Percentiles rank a stretch among this genome's conserved stretches.
These are phyloP conservation scores for Suhomyces sp. DNA, from an alignment of 805 yeast genomes.

Conservation along the genomic window DNA sequence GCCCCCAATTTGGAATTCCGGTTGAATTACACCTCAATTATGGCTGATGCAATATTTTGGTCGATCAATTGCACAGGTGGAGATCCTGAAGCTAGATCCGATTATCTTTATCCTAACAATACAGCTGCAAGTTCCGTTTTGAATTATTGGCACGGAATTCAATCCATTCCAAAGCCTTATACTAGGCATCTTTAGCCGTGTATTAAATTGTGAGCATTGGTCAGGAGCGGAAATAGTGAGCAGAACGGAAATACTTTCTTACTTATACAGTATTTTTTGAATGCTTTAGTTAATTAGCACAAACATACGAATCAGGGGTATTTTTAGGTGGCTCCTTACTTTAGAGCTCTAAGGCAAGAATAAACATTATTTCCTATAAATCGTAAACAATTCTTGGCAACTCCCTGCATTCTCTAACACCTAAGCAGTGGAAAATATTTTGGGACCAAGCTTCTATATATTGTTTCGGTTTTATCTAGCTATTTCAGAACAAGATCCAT, in stretches of 20 bases:
- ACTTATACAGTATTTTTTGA: not conserved
- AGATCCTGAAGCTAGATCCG: not conserved
- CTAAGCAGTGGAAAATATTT: not conserved
- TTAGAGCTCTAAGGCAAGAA: not conserved
- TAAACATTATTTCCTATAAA: not conserved
- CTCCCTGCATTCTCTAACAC: not conserved
- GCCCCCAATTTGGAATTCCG: too few relatives aligned
- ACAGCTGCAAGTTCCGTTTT: not conserved
- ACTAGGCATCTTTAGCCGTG: not conserved
- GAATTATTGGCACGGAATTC: not conserved
- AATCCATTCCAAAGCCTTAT: not conserved
- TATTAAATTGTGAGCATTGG: not conserved
- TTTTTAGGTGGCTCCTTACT: not conserved
- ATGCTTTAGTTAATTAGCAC: not conserved
- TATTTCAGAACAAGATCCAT: not conserved
- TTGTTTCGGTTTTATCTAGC: not conserved
- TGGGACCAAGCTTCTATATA: not conserved
- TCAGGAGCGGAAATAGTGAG: not conserved
- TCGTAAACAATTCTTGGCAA: not conserved
- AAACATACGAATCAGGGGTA: not conserved
- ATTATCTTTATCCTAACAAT: not conserved
- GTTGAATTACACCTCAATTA: too few relatives aligned
- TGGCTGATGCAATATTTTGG: not conserved
- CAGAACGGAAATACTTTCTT: not conserved
- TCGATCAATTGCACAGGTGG: not conserved